Percentiles rank a stretch among this genome's conserved stretches.
Evolutionary conservation across 129 eudicot genomes (phyloP).

Genomic region (Flaveria robusta): DNA sequence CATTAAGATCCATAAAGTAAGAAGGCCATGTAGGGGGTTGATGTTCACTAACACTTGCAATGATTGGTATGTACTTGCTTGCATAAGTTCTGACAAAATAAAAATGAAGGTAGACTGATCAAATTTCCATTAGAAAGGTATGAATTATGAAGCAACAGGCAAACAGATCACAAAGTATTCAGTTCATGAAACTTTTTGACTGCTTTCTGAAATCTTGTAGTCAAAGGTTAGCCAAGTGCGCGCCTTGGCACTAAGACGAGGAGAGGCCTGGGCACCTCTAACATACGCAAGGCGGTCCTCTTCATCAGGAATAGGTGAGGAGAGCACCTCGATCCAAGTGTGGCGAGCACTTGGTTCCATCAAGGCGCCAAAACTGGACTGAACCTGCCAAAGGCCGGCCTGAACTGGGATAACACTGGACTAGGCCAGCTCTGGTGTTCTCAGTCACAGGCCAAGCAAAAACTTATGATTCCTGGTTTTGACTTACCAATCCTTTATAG

Average conservation of each 20-base stretch:
- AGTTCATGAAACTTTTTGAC: conserved; percentile 14
- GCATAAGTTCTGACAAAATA: conserved; percentile 81
- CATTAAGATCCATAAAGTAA: conserved; percentile 98
- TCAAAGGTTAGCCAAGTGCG: not conserved
- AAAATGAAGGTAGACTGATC: not conserved
- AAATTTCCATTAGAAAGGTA: conserved; percentile 13
- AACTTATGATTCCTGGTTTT: not conserved
- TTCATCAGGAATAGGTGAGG: too few species aligned
- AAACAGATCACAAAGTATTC: conserved; percentile 4
- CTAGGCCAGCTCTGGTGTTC: not conserved
- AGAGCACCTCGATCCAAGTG: too few species aligned
- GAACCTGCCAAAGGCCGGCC: not conserved
- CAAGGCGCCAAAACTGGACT: too few species aligned
- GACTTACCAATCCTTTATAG: not conserved
- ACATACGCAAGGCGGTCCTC: too few species aligned
- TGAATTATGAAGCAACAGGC: conserved; percentile 19
- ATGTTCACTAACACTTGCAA: conserved; percentile 99
- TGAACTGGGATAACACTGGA: not conserved
- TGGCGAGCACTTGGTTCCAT: too few species aligned
- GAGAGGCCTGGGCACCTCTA: not conserved
- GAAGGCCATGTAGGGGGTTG: conserved; percentile 99
- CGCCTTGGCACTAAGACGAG: not conserved
- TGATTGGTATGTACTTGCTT: conserved; percentile 98
- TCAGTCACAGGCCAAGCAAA: not conserved
- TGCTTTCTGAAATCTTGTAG: not conserved